Base-by-base conservation (phyloP, 116 monocot genomes). In the Iris pallida region DNA sequence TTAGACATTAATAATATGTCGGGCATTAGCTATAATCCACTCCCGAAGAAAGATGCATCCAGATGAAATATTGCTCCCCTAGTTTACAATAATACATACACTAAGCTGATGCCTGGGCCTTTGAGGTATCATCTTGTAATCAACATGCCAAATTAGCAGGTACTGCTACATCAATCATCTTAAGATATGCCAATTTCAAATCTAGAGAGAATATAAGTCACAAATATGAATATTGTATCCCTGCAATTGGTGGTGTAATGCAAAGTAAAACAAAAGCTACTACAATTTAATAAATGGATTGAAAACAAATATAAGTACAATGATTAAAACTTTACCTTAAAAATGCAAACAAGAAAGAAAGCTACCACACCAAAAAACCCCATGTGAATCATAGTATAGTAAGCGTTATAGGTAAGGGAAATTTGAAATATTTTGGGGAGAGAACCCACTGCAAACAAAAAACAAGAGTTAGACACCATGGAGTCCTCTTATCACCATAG, bases 371-470 rank as follows among this genome's bases (percentile, higher is more conserved):
- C 89, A 73, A 89, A 93, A 82, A 93, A 93, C 65, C 89, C 93
- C 93, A 93, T 93, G 55, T 93, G 89, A 68, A 93, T 93, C 93
- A 93, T 93, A 5, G 93, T 93, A 93, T 93, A 5, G 93, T 93
- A 16, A 93, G 83, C 48, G 93, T 86, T 52, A 93, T 93, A 16
- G 93, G 93, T 74, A 82, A 86, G 16, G 93, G 89, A 66, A 93
- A 93, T 44, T 93, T 93, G 84, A 93, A 93, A 71, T 93, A 84
- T 55, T 84, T 93, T 66, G 83, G 79, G 64, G 93, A 93, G 30
- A 93, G 81, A 64, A 93, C 86, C 93, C 93, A 93, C 93, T 93
- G 93, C 71, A 86, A 70, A 42, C 8, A 53, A 45, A 44, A 47
- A 51, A 46, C 72, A 41, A 30, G 0, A 30, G 30, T 30, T 30